A percentile compares a stretch with the other conserved stretches of the same genome.
These are phyloP conservation scores for Phialophora macrospora DNA, from an alignment of 2,329 filamentous ascomycete genomes.

Conservation along the genomic window DNA sequence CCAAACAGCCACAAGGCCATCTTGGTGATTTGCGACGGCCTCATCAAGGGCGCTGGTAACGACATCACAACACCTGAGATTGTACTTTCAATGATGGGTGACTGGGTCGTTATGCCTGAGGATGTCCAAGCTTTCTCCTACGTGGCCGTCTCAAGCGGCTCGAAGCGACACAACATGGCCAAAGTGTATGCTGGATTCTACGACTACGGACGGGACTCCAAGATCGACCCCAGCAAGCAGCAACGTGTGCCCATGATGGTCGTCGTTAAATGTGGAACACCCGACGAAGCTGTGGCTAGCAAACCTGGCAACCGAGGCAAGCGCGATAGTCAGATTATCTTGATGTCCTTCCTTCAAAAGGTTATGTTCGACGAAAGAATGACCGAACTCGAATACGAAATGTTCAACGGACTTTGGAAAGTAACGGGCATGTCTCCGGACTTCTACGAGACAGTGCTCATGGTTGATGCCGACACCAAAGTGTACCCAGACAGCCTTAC, in stretches of 20 bases:
- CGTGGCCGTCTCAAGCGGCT: conserved; percentile 91
- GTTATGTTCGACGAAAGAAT: conserved; percentile 99
- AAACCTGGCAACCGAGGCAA: conserved; percentile 98
- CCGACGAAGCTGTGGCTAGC: conserved; percentile 75
- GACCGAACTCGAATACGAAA: conserved; percentile 98
- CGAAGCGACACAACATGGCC: conserved; percentile 99
- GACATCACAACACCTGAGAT: conserved; percentile 85
- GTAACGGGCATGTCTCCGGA: conserved; percentile 97
- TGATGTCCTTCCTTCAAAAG: conserved; percentile 99
- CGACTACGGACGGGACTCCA: conserved; percentile 83
- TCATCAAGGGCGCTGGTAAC: conserved; percentile 96
- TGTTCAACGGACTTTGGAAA: conserved; percentile 99
- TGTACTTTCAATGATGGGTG: conserved; percentile 90
- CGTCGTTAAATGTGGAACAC: conserved; percentile 93
- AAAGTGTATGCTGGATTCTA: conserved; percentile 99
- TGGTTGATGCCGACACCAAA: conserved; percentile 99
- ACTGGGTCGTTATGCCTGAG: conserved; percentile 76
- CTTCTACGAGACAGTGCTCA: conserved; percentile 96
- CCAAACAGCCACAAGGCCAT: conserved; percentile 99
- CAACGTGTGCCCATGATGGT: conserved; percentile 98
- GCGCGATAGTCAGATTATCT: conserved; percentile 96
- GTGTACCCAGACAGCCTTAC: conserved; percentile 98
- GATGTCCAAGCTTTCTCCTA: conserved; percentile 93
- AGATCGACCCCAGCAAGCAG: conserved; percentile 82
- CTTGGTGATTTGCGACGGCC: conserved; percentile 92